phyloP scores from a whole-genome alignment of 2,329 filamentous ascomycete genomes.

The Colletotrichum sp. region DNA sequence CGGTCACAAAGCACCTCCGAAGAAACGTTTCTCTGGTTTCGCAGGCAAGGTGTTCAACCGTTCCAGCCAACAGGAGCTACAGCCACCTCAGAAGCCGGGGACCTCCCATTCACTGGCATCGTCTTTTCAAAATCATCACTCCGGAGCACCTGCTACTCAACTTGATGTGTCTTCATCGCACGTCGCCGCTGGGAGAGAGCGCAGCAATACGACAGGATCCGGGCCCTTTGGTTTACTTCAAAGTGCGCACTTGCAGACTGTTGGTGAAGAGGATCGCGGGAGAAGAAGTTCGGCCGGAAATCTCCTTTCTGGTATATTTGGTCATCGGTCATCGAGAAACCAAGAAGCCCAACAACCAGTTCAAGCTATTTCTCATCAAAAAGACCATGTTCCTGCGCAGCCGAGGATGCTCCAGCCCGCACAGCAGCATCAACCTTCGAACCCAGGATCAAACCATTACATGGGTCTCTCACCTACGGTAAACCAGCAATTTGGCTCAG shows the following conservation, averaged over 20 bases:
- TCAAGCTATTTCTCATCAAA: not conserved
- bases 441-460: not conserved
- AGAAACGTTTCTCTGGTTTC: slow-evolving; percentile 52
- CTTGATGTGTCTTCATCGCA: not conserved
- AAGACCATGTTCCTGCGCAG: not conserved
- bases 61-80: slow-evolving; percentile 23
- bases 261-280: slow-evolving; percentile 25
- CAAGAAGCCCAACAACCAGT: slow-evolving; percentile 20
- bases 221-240: slow-evolving; percentile 2
- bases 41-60: slow-evolving; percentile 33
- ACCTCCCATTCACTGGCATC: slow-evolving; percentile 26
- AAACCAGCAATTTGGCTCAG: not conserved
- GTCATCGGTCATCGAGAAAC: slow-evolving; percentile 23
- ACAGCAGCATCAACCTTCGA: not conserved
- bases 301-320: slow-evolving; percentile 27
- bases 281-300: slow-evolving; percentile 25
- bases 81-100: slow-evolving; percentile 17
- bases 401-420: not conserved
- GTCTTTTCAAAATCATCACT: slow-evolving; percentile 22
- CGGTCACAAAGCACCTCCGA: slow-evolving; percentile 26
- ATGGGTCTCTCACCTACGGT: not conserved
- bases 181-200: slow-evolving; percentile 6
- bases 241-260: not conserved
- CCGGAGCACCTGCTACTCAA: not conserved
- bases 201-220: slow-evolving; percentile 26